These are phyloP conservation scores for Lyophyllum atratum DNA, from an alignment of 768 basidiomycete genomes.

Conservation along the genomic window DNA sequence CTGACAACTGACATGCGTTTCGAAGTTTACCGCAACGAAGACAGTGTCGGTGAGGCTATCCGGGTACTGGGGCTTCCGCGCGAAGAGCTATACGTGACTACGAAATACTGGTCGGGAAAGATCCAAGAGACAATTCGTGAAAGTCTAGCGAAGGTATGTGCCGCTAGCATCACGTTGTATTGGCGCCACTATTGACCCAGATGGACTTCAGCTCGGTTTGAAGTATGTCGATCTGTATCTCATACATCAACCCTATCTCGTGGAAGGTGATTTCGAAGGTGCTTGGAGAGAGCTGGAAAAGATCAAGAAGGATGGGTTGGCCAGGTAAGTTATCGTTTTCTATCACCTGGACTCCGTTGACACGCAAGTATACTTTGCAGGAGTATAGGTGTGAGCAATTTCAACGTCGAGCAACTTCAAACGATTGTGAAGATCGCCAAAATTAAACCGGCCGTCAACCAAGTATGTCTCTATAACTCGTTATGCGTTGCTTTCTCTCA, in stretches of 20 bases:
- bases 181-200: too few relatives aligned
- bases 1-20: slow-evolving; percentile 11
- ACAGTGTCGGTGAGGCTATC: slow-evolving; percentile 41
- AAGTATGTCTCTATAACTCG: slow-evolving; percentile 39
- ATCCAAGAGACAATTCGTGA: slow-evolving; percentile 41
- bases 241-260: slow-evolving; percentile 50
- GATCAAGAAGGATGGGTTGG: slow-evolving; percentile 45
- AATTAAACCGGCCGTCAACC: slow-evolving; percentile 70
- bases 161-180: too few relatives aligned
- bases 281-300: slow-evolving; percentile 61
- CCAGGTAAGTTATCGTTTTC: slow-evolving; percentile 39
- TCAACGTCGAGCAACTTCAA: slow-evolving; percentile 52
- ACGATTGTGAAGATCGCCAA: slow-evolving; percentile 49
- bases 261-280: slow-evolving; percentile 34
- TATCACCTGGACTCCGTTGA: neutral
- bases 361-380: neutral
- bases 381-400: slow-evolving; percentile 66
- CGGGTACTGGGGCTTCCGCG: slow-evolving; percentile 48
- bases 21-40: slow-evolving; percentile 41
- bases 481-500: neutral
- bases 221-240: slow-evolving; percentile 71
- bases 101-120: slow-evolving; percentile 50
- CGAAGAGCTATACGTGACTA: slow-evolving; percentile 51
- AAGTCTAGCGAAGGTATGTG: slow-evolving; percentile 53
- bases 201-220: slow-evolving; percentile 71